Base-by-base conservation (phyloP, 2,329 filamentous ascomycete genomes). In the Scedosporium boydii region DNA sequence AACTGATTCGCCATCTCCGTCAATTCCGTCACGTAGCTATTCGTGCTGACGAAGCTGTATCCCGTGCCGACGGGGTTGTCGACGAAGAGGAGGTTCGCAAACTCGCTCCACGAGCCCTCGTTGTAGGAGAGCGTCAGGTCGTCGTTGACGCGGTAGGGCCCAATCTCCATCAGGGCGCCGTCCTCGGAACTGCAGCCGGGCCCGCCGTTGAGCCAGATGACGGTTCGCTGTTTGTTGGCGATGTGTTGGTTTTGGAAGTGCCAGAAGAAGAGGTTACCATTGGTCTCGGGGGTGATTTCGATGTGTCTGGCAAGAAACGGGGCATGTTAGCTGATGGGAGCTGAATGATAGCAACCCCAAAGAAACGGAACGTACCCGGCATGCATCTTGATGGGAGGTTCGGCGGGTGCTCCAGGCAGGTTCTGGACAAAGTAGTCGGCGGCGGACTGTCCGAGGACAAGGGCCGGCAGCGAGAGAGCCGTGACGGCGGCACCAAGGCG, bases 251-350 rank as follows among this genome's bases (percentile, higher is more conserved):
- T 98, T 73, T 96, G 87, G 73, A 90, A 97, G 71, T 97, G 91
- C 95, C 95, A 99, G 80, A 99, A 99, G 81, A 98, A 99, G 18
- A 99, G 78, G 75, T 98, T 96, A 68, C 91, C 93, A 72, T 98
- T 91, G 73, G 89, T 84, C 67, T 91, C 87, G 21, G 89, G 84
- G 41, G 87, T 89, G 70, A 99, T 83, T 76, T 98, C 93, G 74
- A 99, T 88, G 78, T 99, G 95, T 62, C 92, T 96, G 6, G 63
- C 41, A 57, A 4, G n/a, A 9, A 5, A 14, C 6, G 21, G 51
- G 14, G 21, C 21, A 56, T 56, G 51, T 18, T 56, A 56, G n/a
- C 7, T 58, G 69, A 58, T 14, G 34, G 41, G 55, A 27, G 14
- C 21, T 7, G n/a, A 26, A 18, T 46, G 7, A 26, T 7, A 23